Evolutionary conservation across 805 yeast species (phyloP).

Genomic region (Candida dajiaensis): DNA sequence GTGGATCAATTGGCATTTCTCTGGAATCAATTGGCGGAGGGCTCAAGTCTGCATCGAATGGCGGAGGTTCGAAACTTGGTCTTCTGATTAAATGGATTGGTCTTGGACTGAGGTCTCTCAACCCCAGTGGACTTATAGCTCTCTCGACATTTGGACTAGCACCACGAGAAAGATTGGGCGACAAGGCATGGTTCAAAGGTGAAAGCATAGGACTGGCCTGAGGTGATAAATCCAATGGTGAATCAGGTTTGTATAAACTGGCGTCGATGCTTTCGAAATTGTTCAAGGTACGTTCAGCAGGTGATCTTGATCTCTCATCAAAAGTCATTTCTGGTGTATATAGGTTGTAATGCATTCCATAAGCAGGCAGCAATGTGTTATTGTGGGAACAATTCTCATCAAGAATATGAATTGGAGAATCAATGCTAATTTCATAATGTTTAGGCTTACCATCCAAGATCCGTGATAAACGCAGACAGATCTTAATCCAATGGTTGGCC

Average conservation of each 20-base stretch:
- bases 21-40: slow-evolving; percentile 28
- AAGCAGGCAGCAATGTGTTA: slow-evolving; percentile 71
- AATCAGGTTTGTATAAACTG: neutral
- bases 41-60: slow-evolving; percentile 42
- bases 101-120: slow-evolving; percentile 47
- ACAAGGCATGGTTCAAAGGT: slow-evolving; percentile 16
- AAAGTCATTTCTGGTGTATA: slow-evolving; percentile 34
- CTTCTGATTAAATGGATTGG: slow-evolving; percentile 50
- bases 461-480: slow-evolving; percentile 73
- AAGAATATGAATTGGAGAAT: slow-evolving; percentile 84
- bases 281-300: slow-evolving; percentile 12
- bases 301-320: slow-evolving; percentile 6
- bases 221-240: slow-evolving; percentile 48
- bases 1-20: slow-evolving; percentile 28
- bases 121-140: slow-evolving; percentile 30
- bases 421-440: slow-evolving; percentile 91
- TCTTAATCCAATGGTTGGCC: slow-evolving; percentile 93
- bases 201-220: slow-evolving; percentile 43
- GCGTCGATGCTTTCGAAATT: neutral
- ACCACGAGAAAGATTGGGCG: slow-evolving; percentile 31
- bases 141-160: slow-evolving; percentile 30
- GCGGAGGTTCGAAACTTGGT: slow-evolving; percentile 59
- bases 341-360: slow-evolving; percentile 38
- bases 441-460: slow-evolving; percentile 66
- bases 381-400: slow-evolving; percentile 77